Evolutionary conservation across 345 rosid species (phyloP).

Genomic region (Pseudoturritis turrita): DNA sequence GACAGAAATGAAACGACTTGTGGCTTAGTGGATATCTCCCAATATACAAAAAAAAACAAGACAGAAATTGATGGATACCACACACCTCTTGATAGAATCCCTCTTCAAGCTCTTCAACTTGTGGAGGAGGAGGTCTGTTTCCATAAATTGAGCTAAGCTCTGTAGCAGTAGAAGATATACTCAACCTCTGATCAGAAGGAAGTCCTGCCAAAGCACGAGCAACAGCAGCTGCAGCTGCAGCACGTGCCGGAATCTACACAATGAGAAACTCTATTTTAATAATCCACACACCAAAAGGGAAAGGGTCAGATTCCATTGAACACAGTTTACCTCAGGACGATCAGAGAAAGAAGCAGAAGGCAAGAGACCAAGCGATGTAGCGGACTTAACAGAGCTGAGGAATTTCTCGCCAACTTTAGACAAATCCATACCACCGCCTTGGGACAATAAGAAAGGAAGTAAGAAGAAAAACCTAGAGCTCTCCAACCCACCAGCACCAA

Average conservation of each 20-base stretch:
- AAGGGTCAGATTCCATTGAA: background rate
- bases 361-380: constrained; percentile 82
- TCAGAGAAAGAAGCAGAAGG: constrained; percentile 56
- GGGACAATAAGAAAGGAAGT: constrained; percentile 72
- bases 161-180: constrained; percentile 73
- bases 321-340: constrained; percentile 71
- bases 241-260: constrained; percentile 90
- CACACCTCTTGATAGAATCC: constrained; percentile 84
- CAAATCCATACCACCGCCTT: constrained; percentile 87
- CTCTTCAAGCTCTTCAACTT: constrained; percentile 63
- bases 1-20: background rate
- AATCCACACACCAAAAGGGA: too few species aligned
- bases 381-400: constrained; percentile 90
- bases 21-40: background rate
- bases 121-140: constrained; percentile 50
- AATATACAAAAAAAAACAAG: background rate
- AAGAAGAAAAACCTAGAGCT: constrained; percentile 83
- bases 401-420: constrained; percentile 90
- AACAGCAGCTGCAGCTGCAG: constrained; percentile 96
- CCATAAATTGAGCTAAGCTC: constrained; percentile 79
- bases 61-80: background rate
- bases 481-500: constrained; percentile 50
- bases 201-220: constrained; percentile 89
- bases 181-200: constrained; percentile 72
- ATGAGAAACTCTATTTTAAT: background rate